Percentiles rank a stretch among this genome's conserved stretches.
Conservation (phyloP, 192 early-diverging fungal genomes). For the Umbelopsis isabellina region DNA sequence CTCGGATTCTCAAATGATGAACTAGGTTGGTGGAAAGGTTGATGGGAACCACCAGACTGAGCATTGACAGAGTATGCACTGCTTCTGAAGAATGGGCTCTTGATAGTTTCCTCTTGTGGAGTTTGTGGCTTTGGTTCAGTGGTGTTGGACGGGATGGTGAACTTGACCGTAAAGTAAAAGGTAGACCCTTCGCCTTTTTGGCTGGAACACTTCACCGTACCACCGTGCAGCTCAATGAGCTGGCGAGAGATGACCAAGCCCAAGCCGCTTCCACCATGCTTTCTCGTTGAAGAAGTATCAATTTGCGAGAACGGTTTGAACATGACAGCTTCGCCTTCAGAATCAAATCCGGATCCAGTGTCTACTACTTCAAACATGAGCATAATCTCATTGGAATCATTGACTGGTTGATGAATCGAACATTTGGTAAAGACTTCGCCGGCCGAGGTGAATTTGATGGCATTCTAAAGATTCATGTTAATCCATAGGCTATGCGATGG, state of each 20-base stretch:
- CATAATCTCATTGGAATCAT: conserved; percentile 42
- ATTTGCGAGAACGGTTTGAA: conserved; percentile 86
- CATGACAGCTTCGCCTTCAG: conserved; percentile 68
- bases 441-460: conserved; percentile 81
- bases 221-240: conserved; percentile 78
- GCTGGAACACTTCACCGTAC: conserved; percentile 71
- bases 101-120: conserved; percentile 40
- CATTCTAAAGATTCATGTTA: conserved; percentile 54
- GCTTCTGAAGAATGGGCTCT: conserved; percentile 32
- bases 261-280: conserved; percentile 86
- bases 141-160: conserved; percentile 44
- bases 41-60: conserved; percentile 1
- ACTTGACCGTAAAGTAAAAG: conserved; percentile 74
- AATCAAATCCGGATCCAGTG: conserved; percentile 81
- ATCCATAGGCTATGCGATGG: neutral
- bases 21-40: conserved; percentile 6
- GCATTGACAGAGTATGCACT: conserved; percentile 19
- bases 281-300: conserved; percentile 77
- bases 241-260: conserved; percentile 81
- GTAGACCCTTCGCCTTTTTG: conserved; percentile 70
- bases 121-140: conserved; percentile 47
- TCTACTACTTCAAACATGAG: conserved; percentile 77
- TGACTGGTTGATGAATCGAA: conserved; percentile 39
- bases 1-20: conserved; percentile 3
- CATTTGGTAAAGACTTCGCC: conserved; percentile 68